Conservation (phyloP, 495 filamentous ascomycete genomes). For the Hyaloscypha bicolor region DNA sequence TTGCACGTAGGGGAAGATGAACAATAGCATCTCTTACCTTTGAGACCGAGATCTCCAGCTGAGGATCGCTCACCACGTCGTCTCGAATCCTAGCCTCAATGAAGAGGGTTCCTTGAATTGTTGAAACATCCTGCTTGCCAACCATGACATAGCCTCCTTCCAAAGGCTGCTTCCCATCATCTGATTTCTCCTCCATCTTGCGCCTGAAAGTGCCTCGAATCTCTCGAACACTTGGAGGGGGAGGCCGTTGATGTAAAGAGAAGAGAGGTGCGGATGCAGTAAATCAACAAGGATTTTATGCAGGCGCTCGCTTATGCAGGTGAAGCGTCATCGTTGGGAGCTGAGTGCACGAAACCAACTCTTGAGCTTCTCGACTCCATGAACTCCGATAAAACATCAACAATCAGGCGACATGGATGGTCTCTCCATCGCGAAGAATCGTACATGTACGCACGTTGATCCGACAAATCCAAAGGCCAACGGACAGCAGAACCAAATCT, state of each 20-base stretch:
- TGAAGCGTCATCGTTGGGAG: neutral
- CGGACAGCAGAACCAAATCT: conserved; percentile 36
- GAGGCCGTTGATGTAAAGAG: neutral
- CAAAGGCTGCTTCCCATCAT: neutral
- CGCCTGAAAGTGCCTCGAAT: neutral
- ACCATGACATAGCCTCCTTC: neutral
- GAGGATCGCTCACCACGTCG: neutral
- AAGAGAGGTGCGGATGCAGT: neutral
- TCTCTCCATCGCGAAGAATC: conserved; percentile 21
- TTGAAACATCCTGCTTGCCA: neutral
- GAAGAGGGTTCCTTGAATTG: conserved; percentile 7
- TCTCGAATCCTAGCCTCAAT: conserved; percentile 13
- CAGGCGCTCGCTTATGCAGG: conserved; percentile 4
- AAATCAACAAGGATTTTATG: neutral
- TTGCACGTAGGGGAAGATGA: neutral
- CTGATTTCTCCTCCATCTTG: conserved; percentile 1
- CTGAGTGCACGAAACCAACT: neutral
- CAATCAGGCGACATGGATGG: conserved; percentile 11
- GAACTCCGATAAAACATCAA: conserved; percentile 9
- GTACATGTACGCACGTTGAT: conserved; percentile 12
- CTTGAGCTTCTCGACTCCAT: neutral
- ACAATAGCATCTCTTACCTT: neutral
- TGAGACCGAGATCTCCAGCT: neutral
- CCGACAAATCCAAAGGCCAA: conserved; percentile 22
- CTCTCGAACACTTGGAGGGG: neutral